These are phyloP conservation scores for Thraustochytrium sp. DNA, from an alignment of 352 stramenopile species.

Conservation along the genomic window DNA sequence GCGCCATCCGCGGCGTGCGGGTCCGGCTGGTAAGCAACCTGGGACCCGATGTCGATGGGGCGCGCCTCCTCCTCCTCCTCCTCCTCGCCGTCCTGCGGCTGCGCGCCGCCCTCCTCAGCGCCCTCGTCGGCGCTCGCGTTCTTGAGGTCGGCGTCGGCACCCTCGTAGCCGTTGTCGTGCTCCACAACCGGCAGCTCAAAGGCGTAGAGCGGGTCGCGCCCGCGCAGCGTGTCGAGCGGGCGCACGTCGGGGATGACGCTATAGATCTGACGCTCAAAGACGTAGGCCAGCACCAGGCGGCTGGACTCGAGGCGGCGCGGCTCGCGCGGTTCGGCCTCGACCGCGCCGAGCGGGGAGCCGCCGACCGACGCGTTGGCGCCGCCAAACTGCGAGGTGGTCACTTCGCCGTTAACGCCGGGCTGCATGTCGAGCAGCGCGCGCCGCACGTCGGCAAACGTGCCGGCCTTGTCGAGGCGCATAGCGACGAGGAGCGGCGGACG, in stretches of 20 bases:
- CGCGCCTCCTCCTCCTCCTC: neutral
- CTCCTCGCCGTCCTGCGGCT: neutral
- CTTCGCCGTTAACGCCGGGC: conserved; percentile 47
- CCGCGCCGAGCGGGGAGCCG: conserved; percentile 55
- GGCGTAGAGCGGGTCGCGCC: conserved; percentile 11
- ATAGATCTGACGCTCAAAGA: conserved; percentile 27
- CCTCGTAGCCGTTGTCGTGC: neutral
- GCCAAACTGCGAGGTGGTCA: neutral
- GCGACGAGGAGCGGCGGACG: neutral
- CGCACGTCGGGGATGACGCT: neutral
- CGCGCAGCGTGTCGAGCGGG: neutral
- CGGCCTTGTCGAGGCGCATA: neutral
- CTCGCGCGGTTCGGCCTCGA: conserved; percentile 46
- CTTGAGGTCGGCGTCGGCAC: neutral
- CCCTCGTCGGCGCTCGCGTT: neutral
- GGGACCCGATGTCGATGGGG: neutral
- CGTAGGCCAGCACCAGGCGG: neutral
- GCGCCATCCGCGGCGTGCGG: no score
- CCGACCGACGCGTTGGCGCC: neutral
- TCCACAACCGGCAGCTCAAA: conserved; percentile 1
- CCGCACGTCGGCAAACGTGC: neutral
- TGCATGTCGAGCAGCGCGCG: neutral
- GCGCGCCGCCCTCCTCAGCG: neutral
- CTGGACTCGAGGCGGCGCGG: neutral
- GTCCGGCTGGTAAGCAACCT: neutral